phyloP scores from a whole-genome alignment of 345 rosid genomes.

The Leavenworthia alabamica region DNA sequence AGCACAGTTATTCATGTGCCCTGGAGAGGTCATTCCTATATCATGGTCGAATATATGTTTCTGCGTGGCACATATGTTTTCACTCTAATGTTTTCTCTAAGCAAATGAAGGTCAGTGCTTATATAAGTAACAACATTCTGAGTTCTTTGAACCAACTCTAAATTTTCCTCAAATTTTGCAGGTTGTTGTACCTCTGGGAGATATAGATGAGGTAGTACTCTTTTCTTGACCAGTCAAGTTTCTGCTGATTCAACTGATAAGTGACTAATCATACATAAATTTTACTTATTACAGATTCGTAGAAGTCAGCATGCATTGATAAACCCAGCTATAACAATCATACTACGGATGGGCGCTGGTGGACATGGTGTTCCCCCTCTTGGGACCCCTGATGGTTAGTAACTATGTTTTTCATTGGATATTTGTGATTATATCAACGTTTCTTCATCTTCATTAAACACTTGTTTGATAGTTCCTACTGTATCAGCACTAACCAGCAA shows the following conservation, averaged over 20 bases:
- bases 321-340: conserved; percentile 91
- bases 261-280: not conserved
- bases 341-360: conserved; percentile 97
- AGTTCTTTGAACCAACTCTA: not conserved
- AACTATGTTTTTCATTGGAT: conserved; percentile 4
- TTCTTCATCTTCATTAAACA: not conserved
- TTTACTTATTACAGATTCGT: conserved; percentile 51
- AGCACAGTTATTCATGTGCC: conserved; percentile 92
- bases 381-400: conserved; percentile 96
- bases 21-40: conserved; percentile 96
- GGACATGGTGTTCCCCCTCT: conserved; percentile 99
- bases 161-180: conserved; percentile 23
- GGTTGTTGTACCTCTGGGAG: conserved; percentile 90
- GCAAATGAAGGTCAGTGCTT: conserved; percentile 83
- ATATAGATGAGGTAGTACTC: conserved; percentile 76
- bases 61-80: conserved; percentile 97
- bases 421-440: not conserved
- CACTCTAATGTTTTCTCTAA: conserved; percentile 97
- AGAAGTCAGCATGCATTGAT: conserved; percentile 97
- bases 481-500: not conserved
- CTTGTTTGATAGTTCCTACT: not conserved
- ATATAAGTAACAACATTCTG: not conserved
- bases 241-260: not conserved
- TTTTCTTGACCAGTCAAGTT: conserved; percentile 4
- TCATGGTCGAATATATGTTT: conserved; percentile 98